Evolutionary conservation across 1,139 yeast species (phyloP).

Genomic region (Pichia sp.): DNA sequence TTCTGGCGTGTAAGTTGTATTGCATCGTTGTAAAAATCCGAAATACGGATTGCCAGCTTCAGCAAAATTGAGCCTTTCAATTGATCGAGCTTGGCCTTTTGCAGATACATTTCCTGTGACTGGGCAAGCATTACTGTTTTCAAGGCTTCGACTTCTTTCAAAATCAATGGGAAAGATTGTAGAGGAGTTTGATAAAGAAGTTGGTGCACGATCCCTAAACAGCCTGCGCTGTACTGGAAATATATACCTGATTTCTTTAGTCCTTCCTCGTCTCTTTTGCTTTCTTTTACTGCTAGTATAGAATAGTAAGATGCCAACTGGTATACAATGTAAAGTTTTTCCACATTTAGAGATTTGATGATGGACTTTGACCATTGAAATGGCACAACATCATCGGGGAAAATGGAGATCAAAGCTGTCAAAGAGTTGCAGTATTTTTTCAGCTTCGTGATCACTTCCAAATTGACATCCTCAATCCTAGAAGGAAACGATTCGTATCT

Average conservation of each 20-base stretch:
- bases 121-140: constrained; percentile 64
- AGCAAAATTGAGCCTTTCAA: constrained; percentile 61
- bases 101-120: constrained; percentile 87
- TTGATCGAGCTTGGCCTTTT: constrained; percentile 54
- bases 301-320: constrained; percentile 68
- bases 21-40: constrained; percentile 47
- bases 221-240: constrained; percentile 72
- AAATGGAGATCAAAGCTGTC: constrained; percentile 32
- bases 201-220: constrained; percentile 35
- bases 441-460: constrained; percentile 10
- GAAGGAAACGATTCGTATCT: constrained; percentile 1
- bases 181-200: not conserved
- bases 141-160: constrained; percentile 28
- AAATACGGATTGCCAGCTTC: constrained; percentile 59
- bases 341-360: constrained; percentile 54
- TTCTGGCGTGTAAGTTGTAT: constrained; percentile 33
- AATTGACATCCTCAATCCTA: not conserved
- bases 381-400: constrained; percentile 42
- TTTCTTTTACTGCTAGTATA: constrained; percentile 43
- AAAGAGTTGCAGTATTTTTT: constrained; percentile 12
- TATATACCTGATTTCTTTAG: constrained; percentile 47
- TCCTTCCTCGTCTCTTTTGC: not conserved
- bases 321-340: constrained; percentile 47
- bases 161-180: not conserved
- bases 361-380: constrained; percentile 67